phyloP scores from a whole-genome alignment of 441 rosid species.

The Flueggea neowawraea region DNA sequence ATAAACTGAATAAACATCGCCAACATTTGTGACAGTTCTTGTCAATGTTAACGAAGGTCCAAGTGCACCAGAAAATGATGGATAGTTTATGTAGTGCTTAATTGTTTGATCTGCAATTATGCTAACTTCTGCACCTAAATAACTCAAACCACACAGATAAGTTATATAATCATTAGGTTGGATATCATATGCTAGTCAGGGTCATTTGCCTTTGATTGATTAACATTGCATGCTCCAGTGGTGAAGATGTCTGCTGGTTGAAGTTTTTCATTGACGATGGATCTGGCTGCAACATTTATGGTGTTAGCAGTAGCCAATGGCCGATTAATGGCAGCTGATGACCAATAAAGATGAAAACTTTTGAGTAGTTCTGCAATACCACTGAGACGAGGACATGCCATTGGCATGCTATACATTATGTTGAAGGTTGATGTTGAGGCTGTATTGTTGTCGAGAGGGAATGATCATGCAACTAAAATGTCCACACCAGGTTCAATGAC shows the following conservation, averaged over 20 bases:
- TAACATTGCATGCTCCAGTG: too few relatives aligned
- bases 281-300: conserved; percentile 31
- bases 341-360: conserved; percentile 58
- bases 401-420: conserved; percentile 80
- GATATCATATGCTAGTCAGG: conserved; percentile 53
- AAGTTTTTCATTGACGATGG: conserved; percentile 28
- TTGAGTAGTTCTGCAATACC: conserved; percentile 81
- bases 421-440: conserved; percentile 29
- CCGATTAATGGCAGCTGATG: conserved; percentile 88
- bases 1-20: conserved; percentile 25
- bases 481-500: conserved; percentile 38
- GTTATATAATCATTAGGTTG: conserved; percentile 35
- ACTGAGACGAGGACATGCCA: too few relatives aligned
- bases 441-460: conserved; percentile 28
- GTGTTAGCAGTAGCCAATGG: conserved; percentile 57
- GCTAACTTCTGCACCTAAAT: conserved; percentile 29
- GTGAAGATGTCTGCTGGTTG: too few relatives aligned
- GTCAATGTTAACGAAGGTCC: conserved; percentile 34
- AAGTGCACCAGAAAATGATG: conserved; percentile 42
- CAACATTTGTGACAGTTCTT: conserved; percentile 40
- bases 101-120: conserved; percentile 22
- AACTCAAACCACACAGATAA: conserved; percentile 43
- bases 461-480: conserved; percentile 51
- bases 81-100: conserved; percentile 49
- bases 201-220: conserved; percentile 55